Percentiles rank a stretch among this genome's conserved stretches.
Conservation (phyloP, 2,329 filamentous ascomycete species). For the Hymenoscyphus fraxineus region DNA sequence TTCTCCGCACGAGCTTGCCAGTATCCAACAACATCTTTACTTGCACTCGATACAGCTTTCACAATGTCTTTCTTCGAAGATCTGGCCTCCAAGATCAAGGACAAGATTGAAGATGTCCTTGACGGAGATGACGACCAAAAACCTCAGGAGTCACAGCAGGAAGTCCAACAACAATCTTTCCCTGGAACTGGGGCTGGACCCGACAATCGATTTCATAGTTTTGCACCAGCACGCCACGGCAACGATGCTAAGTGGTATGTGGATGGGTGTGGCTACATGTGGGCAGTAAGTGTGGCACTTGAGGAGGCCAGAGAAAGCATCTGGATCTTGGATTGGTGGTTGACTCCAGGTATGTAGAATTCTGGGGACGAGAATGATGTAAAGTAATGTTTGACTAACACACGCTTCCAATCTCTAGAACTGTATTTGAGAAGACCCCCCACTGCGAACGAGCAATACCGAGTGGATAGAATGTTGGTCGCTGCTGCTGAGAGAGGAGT, state of each 20-base stretch:
- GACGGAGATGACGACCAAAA: constrained; percentile 10
- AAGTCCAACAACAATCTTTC: neutral
- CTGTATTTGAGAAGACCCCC: constrained; percentile 82
- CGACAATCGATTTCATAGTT: constrained; percentile 58
- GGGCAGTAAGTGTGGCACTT: constrained; percentile 75
- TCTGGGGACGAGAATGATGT: neutral
- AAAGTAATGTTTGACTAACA: neutral
- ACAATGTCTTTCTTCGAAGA: constrained; percentile 15
- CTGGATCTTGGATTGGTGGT: constrained; percentile 84
- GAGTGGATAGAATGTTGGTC: constrained; percentile 77
- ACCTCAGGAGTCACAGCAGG: constrained; percentile 3
- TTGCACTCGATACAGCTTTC: neutral
- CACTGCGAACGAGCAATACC: constrained; percentile 75
- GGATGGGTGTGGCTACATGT: constrained; percentile 80
- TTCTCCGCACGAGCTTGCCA: neutral
- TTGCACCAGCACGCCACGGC: constrained; percentile 68
- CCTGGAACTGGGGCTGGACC: constrained; percentile 32
- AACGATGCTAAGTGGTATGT: constrained; percentile 84
- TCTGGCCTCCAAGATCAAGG: constrained; percentile 10
- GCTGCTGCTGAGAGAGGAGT: constrained; percentile 82
- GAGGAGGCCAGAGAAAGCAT: constrained; percentile 74
- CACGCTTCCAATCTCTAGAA: constrained; percentile 43
- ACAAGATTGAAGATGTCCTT: constrained; percentile 9
- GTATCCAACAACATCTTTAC: neutral
- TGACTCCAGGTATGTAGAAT: constrained; percentile 55